Evolutionary conservation across 306 rosid species (phyloP).

Genomic region (Lotus japonicus): DNA sequence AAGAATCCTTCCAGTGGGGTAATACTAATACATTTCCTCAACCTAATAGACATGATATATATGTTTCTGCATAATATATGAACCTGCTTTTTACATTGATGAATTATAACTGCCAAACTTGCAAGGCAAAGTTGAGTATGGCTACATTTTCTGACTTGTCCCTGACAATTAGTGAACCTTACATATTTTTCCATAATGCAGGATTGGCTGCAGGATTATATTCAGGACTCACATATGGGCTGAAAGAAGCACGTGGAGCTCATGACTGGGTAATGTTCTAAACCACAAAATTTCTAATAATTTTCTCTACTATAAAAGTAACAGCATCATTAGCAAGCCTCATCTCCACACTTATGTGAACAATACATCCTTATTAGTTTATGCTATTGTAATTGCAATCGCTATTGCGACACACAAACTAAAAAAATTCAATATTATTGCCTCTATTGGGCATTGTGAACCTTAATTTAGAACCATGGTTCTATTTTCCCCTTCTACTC

Average conservation of each 20-base stretch:
- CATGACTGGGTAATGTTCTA: constrained; percentile 73
- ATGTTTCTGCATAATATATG: not conserved
- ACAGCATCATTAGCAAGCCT: not conserved
- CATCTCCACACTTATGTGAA: not conserved
- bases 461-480: no score
- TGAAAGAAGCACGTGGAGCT: constrained; percentile 77
- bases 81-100: not conserved
- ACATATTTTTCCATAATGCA: constrained; percentile 20
- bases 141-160: not conserved
- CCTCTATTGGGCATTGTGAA: no score
- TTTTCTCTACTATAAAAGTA: not conserved
- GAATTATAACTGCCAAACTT: not conserved
- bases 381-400: no score
- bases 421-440: no score
- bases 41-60: not conserved
- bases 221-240: constrained; percentile 82
- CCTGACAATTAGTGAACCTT: not conserved
- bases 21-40: constrained; percentile 4
- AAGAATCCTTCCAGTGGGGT: constrained; percentile 92
- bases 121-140: not conserved
- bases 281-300: not conserved
- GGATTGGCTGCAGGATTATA: constrained; percentile 84
- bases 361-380: not conserved
- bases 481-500: no score
- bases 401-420: no score